Percentiles rank a stretch among this genome's conserved stretches.
These are phyloP conservation scores for Buxus sempervirens DNA, from an alignment of 164 flowering plant species.

Conservation along the genomic window DNA sequence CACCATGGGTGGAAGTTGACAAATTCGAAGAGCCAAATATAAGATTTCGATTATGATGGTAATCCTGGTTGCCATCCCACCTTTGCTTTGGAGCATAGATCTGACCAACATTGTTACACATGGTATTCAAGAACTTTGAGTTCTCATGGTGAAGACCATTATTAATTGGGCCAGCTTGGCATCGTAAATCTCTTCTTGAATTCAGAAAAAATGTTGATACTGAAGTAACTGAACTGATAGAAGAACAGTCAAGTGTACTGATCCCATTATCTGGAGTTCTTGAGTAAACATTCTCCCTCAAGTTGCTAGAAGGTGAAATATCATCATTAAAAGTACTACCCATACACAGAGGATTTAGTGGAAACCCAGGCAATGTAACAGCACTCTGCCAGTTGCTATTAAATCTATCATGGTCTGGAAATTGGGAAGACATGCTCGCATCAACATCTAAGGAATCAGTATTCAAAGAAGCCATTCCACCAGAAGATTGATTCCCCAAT, in stretches of 20 bases:
- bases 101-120: conserved; percentile 9
- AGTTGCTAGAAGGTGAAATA: conserved; percentile 18
- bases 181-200: conserved; percentile 31
- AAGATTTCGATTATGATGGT: conserved; percentile 21
- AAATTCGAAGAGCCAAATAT: conserved; percentile 26
- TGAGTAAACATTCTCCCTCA: conserved; percentile 31
- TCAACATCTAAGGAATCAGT: conserved; percentile 20
- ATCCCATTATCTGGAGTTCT: conserved; percentile 24
- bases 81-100: conserved; percentile 25
- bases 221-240: conserved; percentile 13
- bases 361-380: conserved; percentile 30
- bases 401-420: conserved; percentile 38
- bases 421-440: conserved; percentile 28
- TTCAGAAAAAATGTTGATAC: conserved; percentile 24
- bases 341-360: conserved; percentile 29
- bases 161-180: conserved; percentile 26
- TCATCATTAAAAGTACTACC: conserved; percentile 24
- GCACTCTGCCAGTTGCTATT: conserved; percentile 46
- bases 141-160: conserved; percentile 24
- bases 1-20: conserved; percentile 22
- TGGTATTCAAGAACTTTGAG: conserved; percentile 14
- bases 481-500: conserved; percentile 33
- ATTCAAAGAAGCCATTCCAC: conserved; percentile 20
- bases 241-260: conserved; percentile 26
- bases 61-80: conserved; percentile 34